These are phyloP conservation scores for Brettanomyces naardenensis DNA, from an alignment of 805 yeast genomes.

Conservation along the genomic window DNA sequence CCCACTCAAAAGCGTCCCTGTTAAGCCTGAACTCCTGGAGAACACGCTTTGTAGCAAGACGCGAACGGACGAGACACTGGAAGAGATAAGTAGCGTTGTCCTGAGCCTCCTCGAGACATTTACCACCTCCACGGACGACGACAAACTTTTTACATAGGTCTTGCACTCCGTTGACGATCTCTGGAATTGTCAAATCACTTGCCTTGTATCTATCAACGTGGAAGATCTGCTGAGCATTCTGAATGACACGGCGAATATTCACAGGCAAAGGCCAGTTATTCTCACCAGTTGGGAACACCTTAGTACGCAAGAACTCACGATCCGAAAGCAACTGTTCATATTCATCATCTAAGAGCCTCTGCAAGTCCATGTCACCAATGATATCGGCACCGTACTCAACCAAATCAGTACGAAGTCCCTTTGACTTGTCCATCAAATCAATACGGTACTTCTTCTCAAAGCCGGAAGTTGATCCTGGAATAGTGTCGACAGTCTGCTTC, in stretches of 20 bases:
- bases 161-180: conserved; percentile 66
- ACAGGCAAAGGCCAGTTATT: conserved; percentile 97
- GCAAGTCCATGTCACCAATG: conserved; percentile 80
- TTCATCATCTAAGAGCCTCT: conserved; percentile 74
- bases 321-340: conserved; percentile 70
- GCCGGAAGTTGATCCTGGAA: conserved; percentile 82
- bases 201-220: conserved; percentile 86
- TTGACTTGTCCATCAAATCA: conserved; percentile 64
- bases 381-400: conserved; percentile 89
- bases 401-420: conserved; percentile 58
- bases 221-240: conserved; percentile 96
- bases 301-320: conserved; percentile 69
- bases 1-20: conserved; percentile 91
- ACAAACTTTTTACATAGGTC: conserved; percentile 56
- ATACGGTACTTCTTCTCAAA: conserved; percentile 82
- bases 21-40: conserved; percentile 84
- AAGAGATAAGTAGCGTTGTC: conserved; percentile 83
- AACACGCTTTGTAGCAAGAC: conserved; percentile 85
- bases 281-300: conserved; percentile 88
- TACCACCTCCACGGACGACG: conserved; percentile 78
- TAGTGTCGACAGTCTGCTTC: conserved; percentile 89
- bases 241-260: conserved; percentile 90
- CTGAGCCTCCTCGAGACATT: conserved; percentile 76
- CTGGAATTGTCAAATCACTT: conserved; percentile 79
- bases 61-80: conserved; percentile 87